Evolutionary conservation across 2,329 filamentous ascomycete genomes (phyloP).

Genomic region (Aspergillus sp.): DNA sequence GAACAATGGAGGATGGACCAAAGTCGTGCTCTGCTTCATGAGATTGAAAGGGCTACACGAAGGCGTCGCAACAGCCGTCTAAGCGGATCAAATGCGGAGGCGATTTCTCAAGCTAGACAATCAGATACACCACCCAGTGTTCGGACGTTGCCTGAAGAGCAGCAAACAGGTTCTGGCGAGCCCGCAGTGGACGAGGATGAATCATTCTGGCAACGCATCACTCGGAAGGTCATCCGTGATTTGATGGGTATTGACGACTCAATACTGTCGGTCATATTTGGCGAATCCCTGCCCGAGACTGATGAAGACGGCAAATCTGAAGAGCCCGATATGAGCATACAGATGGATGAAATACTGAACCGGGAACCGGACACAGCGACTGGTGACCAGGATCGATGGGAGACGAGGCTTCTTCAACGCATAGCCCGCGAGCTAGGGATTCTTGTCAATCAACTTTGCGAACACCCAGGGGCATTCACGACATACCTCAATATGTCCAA

Average conservation of each 20-base stretch:
- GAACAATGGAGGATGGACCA: constrained; percentile 92
- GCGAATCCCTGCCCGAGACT: constrained; percentile 65
- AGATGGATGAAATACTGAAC: constrained; percentile 35
- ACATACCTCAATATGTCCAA: constrained; percentile 70
- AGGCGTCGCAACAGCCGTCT: constrained; percentile 51
- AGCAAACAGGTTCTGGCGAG: constrained; percentile 40
- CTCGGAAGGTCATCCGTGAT: constrained; percentile 81
- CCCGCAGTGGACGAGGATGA: constrained; percentile 54
- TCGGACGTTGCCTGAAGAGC: constrained; percentile 56
- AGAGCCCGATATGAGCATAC: constrained; percentile 33
- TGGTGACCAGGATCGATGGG: constrained; percentile 34
- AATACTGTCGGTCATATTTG: constrained; percentile 80
- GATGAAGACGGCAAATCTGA: constrained; percentile 18
- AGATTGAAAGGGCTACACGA: constrained; percentile 83
- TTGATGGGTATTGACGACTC: constrained; percentile 88
- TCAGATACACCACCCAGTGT: constrained; percentile 20
- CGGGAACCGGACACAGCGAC: constrained; percentile 27
- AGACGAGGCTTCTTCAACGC: constrained; percentile 75
- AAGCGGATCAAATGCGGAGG: constrained; percentile 21
- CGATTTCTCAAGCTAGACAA: constrained; percentile 17
- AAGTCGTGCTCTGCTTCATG: constrained; percentile 77
- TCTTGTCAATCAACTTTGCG: constrained; percentile 78
- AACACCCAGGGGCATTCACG: constrained; percentile 84
- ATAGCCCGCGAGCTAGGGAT: constrained; percentile 85
- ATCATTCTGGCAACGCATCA: constrained; percentile 77